Conservation (phyloP, 305 asterid genomes). For the Stenogyne calaminthoides region DNA sequence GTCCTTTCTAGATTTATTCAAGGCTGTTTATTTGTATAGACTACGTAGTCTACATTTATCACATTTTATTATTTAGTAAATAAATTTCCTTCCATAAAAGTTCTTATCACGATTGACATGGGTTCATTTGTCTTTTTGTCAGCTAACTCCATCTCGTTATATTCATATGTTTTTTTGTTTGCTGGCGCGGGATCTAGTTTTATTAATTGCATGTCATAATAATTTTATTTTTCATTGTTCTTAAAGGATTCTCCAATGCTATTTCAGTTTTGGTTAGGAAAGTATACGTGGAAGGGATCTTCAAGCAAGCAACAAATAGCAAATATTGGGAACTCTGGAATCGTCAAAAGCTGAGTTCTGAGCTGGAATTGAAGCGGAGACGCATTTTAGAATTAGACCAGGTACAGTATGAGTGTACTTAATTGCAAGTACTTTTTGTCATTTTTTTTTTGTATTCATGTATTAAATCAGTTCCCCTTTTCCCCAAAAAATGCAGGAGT, state of each 20-base stretch:
- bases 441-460: slow-evolving; percentile 22
- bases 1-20: not conserved
- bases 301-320: slow-evolving; percentile 84
- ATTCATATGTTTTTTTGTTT: not conserved
- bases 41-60: not conserved
- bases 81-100: not conserved
- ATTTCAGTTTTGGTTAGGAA: slow-evolving; percentile 80
- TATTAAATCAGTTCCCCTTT: slow-evolving; percentile 22
- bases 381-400: slow-evolving; percentile 70
- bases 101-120: not conserved
- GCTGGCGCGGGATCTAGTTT: not conserved
- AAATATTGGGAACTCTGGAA: slow-evolving; percentile 91
- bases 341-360: slow-evolving; percentile 85
- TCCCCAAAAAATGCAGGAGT: slow-evolving; percentile 45
- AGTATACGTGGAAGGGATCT: slow-evolving; percentile 75
- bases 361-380: slow-evolving; percentile 73
- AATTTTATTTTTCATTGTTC: slow-evolving; percentile 11
- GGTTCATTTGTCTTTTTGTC: not conserved
- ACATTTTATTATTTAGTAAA: not conserved
- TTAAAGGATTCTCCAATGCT: slow-evolving; percentile 27
- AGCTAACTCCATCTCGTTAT: not conserved
- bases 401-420: slow-evolving; percentile 45
- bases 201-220: not conserved
- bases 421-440: slow-evolving; percentile 13
- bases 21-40: not conserved